These are phyloP conservation scores for Perkinsus chesapeaki DNA, from an alignment of 169 alveolate species.

Conservation along the genomic window DNA sequence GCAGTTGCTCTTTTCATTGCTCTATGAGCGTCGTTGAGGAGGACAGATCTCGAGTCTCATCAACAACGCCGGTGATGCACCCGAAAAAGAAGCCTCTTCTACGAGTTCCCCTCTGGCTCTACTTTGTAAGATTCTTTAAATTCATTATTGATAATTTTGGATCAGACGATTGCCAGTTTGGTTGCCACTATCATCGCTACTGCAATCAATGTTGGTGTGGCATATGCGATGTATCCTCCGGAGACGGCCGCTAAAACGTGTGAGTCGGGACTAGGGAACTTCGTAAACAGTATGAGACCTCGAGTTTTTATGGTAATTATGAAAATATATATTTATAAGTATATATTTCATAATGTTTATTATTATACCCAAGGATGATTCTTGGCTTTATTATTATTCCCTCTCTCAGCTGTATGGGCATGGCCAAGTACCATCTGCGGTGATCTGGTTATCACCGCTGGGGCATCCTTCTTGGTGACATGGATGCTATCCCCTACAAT, in stretches of 20 bases:
- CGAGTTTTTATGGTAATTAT: too few species aligned
- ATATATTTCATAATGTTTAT: too few species aligned
- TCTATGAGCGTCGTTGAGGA: too few species aligned
- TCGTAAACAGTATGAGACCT: too few species aligned
- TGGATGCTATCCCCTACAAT: background rate
- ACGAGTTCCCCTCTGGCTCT: background rate
- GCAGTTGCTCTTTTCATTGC: too few species aligned
- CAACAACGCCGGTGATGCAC: background rate
- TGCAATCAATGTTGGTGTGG: background rate
- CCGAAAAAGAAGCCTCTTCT: background rate
- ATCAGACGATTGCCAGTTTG: background rate
- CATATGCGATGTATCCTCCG: background rate
- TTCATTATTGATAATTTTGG: background rate
- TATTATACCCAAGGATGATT: too few species aligned
- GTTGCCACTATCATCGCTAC: background rate
- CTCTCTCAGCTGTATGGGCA: background rate
- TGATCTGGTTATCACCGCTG: background rate
- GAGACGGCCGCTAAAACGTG: background rate
- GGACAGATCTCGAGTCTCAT: too few species aligned
- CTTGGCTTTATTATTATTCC: background rate
- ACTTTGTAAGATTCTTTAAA: background rate
- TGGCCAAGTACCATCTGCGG: background rate
- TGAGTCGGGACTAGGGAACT: background rate
- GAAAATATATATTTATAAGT: too few species aligned
- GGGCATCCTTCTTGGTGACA: background rate